These are phyloP conservation scores for Bassia scoparia DNA, from an alignment of 148 eudicot genomes.

Conservation along the genomic window DNA sequence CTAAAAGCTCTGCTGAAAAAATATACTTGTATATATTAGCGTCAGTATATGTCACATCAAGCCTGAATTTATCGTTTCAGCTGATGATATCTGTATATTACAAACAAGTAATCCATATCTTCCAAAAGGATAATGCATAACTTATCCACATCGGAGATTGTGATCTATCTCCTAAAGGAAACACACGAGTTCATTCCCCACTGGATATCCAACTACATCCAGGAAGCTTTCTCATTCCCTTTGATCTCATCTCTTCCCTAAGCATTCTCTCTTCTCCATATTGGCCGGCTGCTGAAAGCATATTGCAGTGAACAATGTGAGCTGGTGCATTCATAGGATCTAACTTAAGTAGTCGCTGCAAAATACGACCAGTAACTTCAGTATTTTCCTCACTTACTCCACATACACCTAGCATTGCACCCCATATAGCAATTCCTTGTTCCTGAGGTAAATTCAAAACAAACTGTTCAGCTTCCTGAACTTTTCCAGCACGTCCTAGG, in stretches of 20 bases:
- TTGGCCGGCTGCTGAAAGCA: conserved; percentile 30
- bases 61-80: too few species aligned
- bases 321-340: conserved; percentile 38
- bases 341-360: conserved; percentile 27
- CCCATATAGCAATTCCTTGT: conserved; percentile 34
- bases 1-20: too few species aligned
- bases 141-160: too few species aligned
- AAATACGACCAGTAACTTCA: conserved; percentile 27
- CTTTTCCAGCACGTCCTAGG: conserved; percentile 38
- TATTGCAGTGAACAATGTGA: conserved; percentile 34
- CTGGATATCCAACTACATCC: conserved; percentile 39
- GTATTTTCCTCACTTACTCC: conserved; percentile 34
- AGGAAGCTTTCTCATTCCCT: conserved; percentile 34
- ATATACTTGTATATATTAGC: too few species aligned
- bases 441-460: conserved; percentile 31
- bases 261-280: conserved; percentile 24
- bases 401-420: conserved; percentile 43
- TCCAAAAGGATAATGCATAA: too few species aligned
- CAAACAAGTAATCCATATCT: too few species aligned
- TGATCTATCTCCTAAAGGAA: conserved; percentile 29
- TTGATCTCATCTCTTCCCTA: conserved; percentile 33
- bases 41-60: too few species aligned
- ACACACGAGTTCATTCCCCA: conserved; percentile 19
- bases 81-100: too few species aligned
- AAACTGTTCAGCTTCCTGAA: conserved; percentile 42